Base-by-base conservation (phyloP, 306 rosid species). In the Lathyrus aphaca region DNA sequence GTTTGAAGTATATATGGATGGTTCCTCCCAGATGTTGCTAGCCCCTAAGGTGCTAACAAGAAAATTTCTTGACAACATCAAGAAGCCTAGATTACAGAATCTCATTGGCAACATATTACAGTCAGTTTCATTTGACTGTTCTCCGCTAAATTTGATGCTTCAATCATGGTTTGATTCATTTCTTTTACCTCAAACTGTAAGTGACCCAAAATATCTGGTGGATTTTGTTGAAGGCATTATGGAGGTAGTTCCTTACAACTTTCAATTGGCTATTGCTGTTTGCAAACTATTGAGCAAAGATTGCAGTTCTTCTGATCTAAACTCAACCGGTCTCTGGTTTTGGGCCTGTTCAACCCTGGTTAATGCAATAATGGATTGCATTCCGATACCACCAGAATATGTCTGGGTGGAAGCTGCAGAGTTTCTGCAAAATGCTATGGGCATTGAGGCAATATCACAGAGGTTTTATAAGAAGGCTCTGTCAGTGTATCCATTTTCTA, bases 271-370 rank as follows among this genome's bases (percentile, higher is more conserved):
- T 62, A 43, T 87, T 59, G 82, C 80, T 40, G 86, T 84, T 66
- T 90, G 94, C 75, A 90, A 85, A 83, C 72, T 64, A 71, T 81
- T 94, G 51, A 64, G 76, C 79, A 80, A 82, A 42, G 42, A 64
- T 51, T 13, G 60, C 76, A 54, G 53, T 66, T 64, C 64, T 67
- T 66, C 84, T 25, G 78, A 68, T 71, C 60, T 69, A 65, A 65
- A 75, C 77, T 74, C 86, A 40, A 75, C 81, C 59, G 74, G 95
- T 72, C 67, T 87, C 32, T 77, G 82, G 86, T 87, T 84, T 79
- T 94, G 98, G 98, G 96, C 90, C n/a, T 74, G 96, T 81, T 88
- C 90, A 23, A 86, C 75, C 83, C 61, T 94, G 81, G 85, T 88
- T 62, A 77, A 66, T 80, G 83, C 97, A 73, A 81, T 94, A 65